phyloP scores from a whole-genome alignment of 495 filamentous ascomycete genomes.

The Lasiosphaeris hirsuta region DNA sequence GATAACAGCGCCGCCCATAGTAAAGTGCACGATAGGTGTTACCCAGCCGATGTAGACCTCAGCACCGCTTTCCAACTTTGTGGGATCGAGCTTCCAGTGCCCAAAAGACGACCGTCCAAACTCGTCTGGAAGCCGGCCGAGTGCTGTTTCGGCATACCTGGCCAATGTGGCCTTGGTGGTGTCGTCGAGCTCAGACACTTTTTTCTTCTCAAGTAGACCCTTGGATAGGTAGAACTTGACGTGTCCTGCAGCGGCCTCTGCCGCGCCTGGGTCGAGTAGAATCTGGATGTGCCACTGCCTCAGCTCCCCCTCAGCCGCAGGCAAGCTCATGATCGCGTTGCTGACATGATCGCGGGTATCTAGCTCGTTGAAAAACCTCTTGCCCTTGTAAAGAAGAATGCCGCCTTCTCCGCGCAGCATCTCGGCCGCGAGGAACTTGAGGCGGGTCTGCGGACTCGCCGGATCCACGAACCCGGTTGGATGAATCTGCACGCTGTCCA shows the following conservation, averaged over 20 bases:
- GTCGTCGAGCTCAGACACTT: constrained; percentile 45
- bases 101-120: constrained; percentile 49
- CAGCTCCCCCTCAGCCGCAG: constrained; percentile 12
- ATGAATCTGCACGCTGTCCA: constrained; percentile 57
- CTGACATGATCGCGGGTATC: constrained; percentile 52
- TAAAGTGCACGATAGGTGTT: constrained; percentile 60
- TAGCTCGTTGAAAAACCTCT: constrained; percentile 57
- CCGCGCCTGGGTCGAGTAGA: constrained; percentile 55
- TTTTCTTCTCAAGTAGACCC: constrained; percentile 50
- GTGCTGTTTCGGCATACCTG: constrained; percentile 42
- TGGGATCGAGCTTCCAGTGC: constrained; percentile 46
- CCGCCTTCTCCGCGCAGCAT: constrained; percentile 57
- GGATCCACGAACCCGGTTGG: constrained; percentile 75
- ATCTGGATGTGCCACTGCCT: constrained; percentile 55
- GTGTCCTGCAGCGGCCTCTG: constrained; percentile 47
- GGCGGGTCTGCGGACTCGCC: constrained; percentile 28
- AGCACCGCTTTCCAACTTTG: constrained; percentile 34
- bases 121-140: constrained; percentile 33
- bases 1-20: constrained; percentile 54
- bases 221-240: constrained; percentile 59
- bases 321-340: constrained; percentile 40
- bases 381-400: constrained; percentile 45
- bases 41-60: constrained; percentile 54
- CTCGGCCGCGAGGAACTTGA: constrained; percentile 62
- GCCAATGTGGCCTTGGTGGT: constrained; percentile 39